Conservation (phyloP, 1,284 basidiomycete genomes). For the Cutaneotrichosporon daszewskae region DNA sequence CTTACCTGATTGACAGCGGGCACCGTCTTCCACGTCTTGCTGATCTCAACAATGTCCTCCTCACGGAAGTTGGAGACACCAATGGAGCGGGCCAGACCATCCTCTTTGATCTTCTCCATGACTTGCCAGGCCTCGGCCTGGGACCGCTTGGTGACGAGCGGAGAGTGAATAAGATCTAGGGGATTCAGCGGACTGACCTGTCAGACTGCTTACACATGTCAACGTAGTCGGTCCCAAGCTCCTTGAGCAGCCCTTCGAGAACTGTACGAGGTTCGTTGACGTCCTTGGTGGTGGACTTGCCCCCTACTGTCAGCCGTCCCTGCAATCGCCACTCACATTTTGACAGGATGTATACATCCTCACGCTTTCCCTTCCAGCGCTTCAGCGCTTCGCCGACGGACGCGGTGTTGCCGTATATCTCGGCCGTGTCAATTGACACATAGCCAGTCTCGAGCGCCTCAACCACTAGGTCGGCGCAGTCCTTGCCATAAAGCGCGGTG, state of each 20-base stretch:
- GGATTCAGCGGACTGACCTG: not conserved
- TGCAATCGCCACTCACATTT: constrained; percentile 40
- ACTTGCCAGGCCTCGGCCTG: constrained; percentile 56
- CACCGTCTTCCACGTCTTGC: constrained; percentile 49
- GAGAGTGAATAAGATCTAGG: constrained; percentile 65
- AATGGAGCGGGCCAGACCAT: constrained; percentile 67
- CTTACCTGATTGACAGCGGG: constrained; percentile 72
- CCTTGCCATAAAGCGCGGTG: constrained; percentile 32
- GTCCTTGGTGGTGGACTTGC: constrained; percentile 9
- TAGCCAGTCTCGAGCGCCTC: constrained; percentile 35
- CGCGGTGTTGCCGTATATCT: constrained; percentile 50
- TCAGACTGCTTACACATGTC: constrained; percentile 45
- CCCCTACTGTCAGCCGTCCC: constrained; percentile 6
- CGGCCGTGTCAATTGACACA: constrained; percentile 33
- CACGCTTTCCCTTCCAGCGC: constrained; percentile 64
- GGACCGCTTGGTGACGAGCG: constrained; percentile 36
- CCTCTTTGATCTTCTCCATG: constrained; percentile 62
- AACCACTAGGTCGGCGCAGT: constrained; percentile 24
- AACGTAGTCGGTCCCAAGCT: constrained; percentile 62
- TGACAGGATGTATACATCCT: constrained; percentile 53
- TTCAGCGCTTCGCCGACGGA: constrained; percentile 54
- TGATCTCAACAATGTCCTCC: constrained; percentile 54
- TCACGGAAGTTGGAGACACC: constrained; percentile 79
- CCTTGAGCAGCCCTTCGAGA: constrained; percentile 35
- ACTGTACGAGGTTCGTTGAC: constrained; percentile 31